Base-by-base conservation (phyloP, 2,329 filamentous ascomycete species). In the Bipolaris sorokiniana region DNA sequence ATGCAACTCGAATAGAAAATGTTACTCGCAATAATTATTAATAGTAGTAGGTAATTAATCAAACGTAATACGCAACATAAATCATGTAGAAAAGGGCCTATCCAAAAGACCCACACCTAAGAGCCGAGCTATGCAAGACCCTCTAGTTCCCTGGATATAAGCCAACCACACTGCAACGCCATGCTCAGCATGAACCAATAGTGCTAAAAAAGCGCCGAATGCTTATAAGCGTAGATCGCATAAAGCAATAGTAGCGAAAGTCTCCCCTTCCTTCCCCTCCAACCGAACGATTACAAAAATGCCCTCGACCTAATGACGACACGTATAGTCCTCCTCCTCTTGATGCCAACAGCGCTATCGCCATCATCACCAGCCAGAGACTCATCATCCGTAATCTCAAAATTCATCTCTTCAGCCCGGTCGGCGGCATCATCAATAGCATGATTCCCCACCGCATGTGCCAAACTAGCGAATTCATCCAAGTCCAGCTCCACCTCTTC, bases 271-370 rank as follows among this genome's bases (percentile, higher is more conserved):
- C 20, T 5, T 11, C 20, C 22, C n/a, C 26, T 36, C 31, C 42
- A 5, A 33, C 7, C 44, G 9, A 38, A 41, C 34, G 33, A 48
- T 63, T 58, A 74, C 57, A 75, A 61, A 60, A 75, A 75, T 66
- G 72, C 72, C 70, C 72, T 66, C 11, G 68, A 72, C 63, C 71
- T 41, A n/a, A 75, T 74, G 48, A 74, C 57, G 37, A 73, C 65
- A 48, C 70, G 59, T 36, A 75, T 67, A 54, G 70, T 73, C 51
- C 67, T 58, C 53, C 65, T 71, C 56, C 72, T 56, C 56, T 65
- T 70, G 4, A 73, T 18, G 15, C 64, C 69, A 5, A 54, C 61
- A 18, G 52, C 58, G 11, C 51, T 59, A 40, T 54, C 58, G 11
- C 52, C 60, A 28, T 62, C 56, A 38, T 60, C 60, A n/a, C 64